These are phyloP conservation scores for Capsicum baccatum DNA, from an alignment of 257 asterid species.

Conservation along the genomic window DNA sequence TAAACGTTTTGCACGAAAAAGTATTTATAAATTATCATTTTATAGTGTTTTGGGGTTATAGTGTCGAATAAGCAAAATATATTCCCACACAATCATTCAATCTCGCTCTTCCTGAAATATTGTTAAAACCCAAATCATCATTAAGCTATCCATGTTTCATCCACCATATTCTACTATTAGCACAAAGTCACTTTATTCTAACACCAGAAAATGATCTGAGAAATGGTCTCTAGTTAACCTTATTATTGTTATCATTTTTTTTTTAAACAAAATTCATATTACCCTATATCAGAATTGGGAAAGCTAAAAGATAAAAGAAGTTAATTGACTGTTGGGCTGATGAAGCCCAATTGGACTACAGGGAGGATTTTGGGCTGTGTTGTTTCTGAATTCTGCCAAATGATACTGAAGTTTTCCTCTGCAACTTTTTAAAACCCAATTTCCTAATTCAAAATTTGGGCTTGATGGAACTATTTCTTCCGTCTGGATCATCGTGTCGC, in stretches of 20 bases:
- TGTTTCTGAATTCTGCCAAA: neutral
- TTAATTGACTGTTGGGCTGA: neutral
- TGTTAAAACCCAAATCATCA: neutral
- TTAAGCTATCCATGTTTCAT: neutral
- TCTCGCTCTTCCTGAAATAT: too few relatives aligned
- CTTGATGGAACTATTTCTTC: neutral
- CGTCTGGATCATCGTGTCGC: neutral
- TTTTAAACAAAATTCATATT: too few relatives aligned
- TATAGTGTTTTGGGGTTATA: too few relatives aligned
- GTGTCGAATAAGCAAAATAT: neutral
- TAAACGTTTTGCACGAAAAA: neutral
- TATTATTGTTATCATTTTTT: too few relatives aligned
- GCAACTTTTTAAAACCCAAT: neutral
- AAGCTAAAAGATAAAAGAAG: neutral
- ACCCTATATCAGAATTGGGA: too few relatives aligned
- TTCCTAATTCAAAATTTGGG: neutral
- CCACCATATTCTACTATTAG: neutral
- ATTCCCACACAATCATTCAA: neutral
- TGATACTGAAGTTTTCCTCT: neutral
- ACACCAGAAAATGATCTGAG: neutral
- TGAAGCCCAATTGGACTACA: neutral
- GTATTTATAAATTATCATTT: neutral
- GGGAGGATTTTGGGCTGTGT: neutral
- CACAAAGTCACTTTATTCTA: neutral
- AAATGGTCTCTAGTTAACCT: neutral